Base-by-base conservation (phyloP, 495 filamentous ascomycete species). In the Astrothelium macrocarpum region DNA sequence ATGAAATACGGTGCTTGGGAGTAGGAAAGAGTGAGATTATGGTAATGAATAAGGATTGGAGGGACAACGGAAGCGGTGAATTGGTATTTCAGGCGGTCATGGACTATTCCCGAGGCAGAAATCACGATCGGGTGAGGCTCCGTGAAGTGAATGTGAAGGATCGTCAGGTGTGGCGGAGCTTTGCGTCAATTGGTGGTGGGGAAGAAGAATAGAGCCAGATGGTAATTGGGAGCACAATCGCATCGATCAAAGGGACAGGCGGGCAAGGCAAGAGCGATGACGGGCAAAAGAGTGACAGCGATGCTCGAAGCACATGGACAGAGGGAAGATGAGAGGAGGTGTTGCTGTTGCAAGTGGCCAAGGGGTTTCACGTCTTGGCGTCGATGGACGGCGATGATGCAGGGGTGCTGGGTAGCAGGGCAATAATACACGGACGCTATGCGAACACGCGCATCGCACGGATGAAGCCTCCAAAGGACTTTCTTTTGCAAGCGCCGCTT, bases 331-430 rank as follows among this genome's bases (percentile, higher is more conserved):
- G 49, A 29, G 25, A 25, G 25, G 49, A 56, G 49, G 49, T 56
- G 49, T 56, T 56, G 49, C 49, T 56, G 49, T 56, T 56, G 49
- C 49, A 56, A 29, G 25, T 56, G 49, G 12, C 25, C 49, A 56
- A 56, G 49, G 49, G 49, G 49, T 26, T 56, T 56, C 25, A 26
- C 12, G 49, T 29, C 49, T 56, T 29, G 23, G 25, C 49, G 23
- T 56, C 23, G 49, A 29, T 5, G 12, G 34, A 39, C 14, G 34
- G 34, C 45, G 49, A 56, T 56, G 49, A 5, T 11, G 49, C 49
- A 56, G 49, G 49, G 49, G 20, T 56, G 23, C 2, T 29, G 9
- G 9, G 0, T 9, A 29, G 49, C 5, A 56, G 49, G 49, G 49
- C 20, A 56, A 56, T 56, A 56, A 9, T 56, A 56, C 49, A 56